These are phyloP conservation scores for Scheffersomyces amazonensis DNA, from an alignment of 805 yeast genomes.

Conservation along the genomic window DNA sequence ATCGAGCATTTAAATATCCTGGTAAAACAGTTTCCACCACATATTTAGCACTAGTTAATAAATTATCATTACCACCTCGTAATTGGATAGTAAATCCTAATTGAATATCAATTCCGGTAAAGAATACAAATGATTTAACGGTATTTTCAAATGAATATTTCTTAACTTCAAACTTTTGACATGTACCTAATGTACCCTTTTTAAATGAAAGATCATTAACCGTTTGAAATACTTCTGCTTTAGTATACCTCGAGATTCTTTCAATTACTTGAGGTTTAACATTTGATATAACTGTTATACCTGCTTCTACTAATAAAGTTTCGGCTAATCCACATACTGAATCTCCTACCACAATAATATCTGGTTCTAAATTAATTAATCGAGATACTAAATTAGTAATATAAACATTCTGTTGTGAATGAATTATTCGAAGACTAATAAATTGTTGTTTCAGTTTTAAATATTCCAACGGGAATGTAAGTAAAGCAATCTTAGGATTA, in stretches of 20 bases:
- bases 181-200: conserved; percentile 61
- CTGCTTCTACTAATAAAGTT: conserved; percentile 64
- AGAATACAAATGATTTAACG: conserved; percentile 70
- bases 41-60: conserved; percentile 66
- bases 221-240: conserved; percentile 81
- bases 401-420: conserved; percentile 86
- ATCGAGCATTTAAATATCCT: conserved; percentile 70
- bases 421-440: conserved; percentile 76
- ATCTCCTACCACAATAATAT: conserved; percentile 72
- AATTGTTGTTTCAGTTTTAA: conserved; percentile 73
- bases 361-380: conserved; percentile 73
- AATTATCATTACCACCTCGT: conserved; percentile 71
- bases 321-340: conserved; percentile 82
- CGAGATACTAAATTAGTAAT: conserved; percentile 78
- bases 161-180: conserved; percentile 69
- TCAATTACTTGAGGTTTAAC: conserved; percentile 80
- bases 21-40: conserved; percentile 79
- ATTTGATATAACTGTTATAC: conserved; percentile 77
- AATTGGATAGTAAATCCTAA: conserved; percentile 83
- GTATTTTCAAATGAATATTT: conserved; percentile 55
- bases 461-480: conserved; percentile 89
- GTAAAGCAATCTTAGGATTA: conserved; percentile 73
- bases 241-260: conserved; percentile 72
- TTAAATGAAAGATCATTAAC: conserved; percentile 78
- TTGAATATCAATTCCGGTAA: conserved; percentile 70